Percentiles rank a stretch among this genome's conserved stretches.
These are phyloP conservation scores for Anthostomella pinea DNA, from an alignment of 2,329 filamentous ascomycete genomes.

Conservation along the genomic window DNA sequence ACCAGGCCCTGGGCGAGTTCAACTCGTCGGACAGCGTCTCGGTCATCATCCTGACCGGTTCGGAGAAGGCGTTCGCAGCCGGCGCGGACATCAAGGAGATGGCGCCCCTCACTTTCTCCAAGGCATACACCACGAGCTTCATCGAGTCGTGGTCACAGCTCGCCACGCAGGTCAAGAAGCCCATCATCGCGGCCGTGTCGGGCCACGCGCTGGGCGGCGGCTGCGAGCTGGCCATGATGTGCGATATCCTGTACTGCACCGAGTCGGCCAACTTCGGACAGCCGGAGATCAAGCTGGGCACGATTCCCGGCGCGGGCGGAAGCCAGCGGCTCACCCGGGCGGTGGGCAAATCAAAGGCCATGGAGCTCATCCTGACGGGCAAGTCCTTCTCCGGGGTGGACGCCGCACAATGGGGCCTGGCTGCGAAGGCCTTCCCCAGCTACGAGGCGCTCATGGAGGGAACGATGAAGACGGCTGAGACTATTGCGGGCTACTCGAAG, in stretches of 20 bases:
- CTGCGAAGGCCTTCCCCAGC: conserved; percentile 74
- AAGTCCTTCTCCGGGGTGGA: conserved; percentile 80
- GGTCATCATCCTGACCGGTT: conserved; percentile 84
- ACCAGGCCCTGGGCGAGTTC: conserved; percentile 69
- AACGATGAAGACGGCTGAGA: conserved; percentile 79
- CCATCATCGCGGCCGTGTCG: conserved; percentile 89
- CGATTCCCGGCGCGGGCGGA: conserved; percentile 88
- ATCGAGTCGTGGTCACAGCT: conserved; percentile 93
- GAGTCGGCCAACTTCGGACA: conserved; percentile 87
- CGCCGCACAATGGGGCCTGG: conserved; percentile 87
- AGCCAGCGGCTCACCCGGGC: conserved; percentile 83
- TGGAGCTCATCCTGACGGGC: conserved; percentile 89
- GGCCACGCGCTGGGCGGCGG: conserved; percentile 93
- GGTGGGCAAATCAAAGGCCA: conserved; percentile 79
- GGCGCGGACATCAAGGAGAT: conserved; percentile 99
- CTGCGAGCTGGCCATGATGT: conserved; percentile 97
- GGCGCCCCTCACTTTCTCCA: conserved; percentile 84
- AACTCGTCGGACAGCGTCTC: conserved; percentile 67
- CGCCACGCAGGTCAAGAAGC: conserved; percentile 82
- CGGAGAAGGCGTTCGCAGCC: conserved; percentile 85
- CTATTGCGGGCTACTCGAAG: conserved; percentile 80
- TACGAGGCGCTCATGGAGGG: conserved; percentile 81
- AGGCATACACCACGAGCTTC: conserved; percentile 86
- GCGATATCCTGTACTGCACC: conserved; percentile 90
- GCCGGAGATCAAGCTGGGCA: conserved; percentile 93